Conservation (phyloP, 2,329 filamentous ascomycete species). For the Pyricularia sp. region DNA sequence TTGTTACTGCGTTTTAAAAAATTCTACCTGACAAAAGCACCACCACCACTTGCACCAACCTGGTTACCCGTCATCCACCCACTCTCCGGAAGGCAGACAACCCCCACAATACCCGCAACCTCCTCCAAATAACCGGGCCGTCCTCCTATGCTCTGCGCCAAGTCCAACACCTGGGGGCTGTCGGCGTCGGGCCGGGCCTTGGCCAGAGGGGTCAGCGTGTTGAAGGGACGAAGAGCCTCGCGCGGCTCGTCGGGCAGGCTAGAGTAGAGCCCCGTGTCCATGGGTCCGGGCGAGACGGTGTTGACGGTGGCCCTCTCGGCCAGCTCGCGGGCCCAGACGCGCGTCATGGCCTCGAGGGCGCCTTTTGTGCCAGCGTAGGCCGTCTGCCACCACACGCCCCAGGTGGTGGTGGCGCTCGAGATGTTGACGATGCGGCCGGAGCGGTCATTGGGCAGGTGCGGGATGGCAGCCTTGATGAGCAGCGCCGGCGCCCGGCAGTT, state of each 20-base stretch:
- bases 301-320: slow-evolving; percentile 65
- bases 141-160: slow-evolving; percentile 43
- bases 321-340: slow-evolving; percentile 72
- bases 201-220: slow-evolving; percentile 45
- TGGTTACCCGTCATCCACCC: slow-evolving; percentile 69
- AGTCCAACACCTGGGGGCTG: slow-evolving; percentile 48
- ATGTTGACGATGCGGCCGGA: slow-evolving; percentile 69
- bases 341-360: slow-evolving; percentile 49
- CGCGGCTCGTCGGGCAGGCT: neutral
- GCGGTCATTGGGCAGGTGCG: slow-evolving; percentile 63
- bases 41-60: slow-evolving; percentile 59
- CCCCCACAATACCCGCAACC: slow-evolving; percentile 66
- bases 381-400: slow-evolving; percentile 58
- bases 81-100: slow-evolving; percentile 64
- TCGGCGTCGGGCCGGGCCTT: slow-evolving; percentile 52
- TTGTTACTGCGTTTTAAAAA: neutral
- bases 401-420: slow-evolving; percentile 44
- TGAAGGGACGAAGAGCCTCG: neutral
- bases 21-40: slow-evolving; percentile 11
- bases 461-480: slow-evolving; percentile 47
- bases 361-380: slow-evolving; percentile 69
- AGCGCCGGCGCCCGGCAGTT: slow-evolving; percentile 60
- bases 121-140: slow-evolving; percentile 58
- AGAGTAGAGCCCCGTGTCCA: slow-evolving; percentile 57
- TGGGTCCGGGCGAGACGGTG: slow-evolving; percentile 67